Evolutionary conservation across 805 yeast species (phyloP).

Genomic region (Yarrowia divulgata): DNA sequence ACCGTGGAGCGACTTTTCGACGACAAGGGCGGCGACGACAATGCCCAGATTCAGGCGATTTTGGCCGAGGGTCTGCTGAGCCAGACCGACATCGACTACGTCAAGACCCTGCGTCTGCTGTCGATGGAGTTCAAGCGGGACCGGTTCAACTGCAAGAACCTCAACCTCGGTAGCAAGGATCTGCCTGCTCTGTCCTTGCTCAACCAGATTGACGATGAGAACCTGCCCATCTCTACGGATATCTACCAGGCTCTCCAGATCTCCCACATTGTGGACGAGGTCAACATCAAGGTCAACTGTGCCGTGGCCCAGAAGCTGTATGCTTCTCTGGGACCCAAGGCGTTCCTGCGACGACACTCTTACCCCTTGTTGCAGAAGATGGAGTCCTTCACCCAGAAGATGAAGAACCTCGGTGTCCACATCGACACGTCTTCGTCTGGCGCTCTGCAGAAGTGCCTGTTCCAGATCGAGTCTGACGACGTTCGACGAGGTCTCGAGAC

Average conservation of each 20-base stretch:
- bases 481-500: constrained; percentile 80
- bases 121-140: constrained; percentile 75
- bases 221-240: constrained; percentile 72
- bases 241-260: constrained; percentile 59
- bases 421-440: constrained; percentile 79
- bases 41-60: constrained; percentile 22
- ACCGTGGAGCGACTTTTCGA: constrained; percentile 42
- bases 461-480: constrained; percentile 65
- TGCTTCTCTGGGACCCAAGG: constrained; percentile 76
- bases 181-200: constrained; percentile 64
- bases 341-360: constrained; percentile 86
- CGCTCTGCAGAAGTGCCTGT: constrained; percentile 72
- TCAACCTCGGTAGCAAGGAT: constrained; percentile 57
- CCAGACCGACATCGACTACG: constrained; percentile 68
- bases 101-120: constrained; percentile 67
- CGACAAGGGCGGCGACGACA: constrained; percentile 32
- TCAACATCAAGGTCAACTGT: constrained; percentile 78
- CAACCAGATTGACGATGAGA: constrained; percentile 86
- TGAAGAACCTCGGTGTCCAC: constrained; percentile 59
- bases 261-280: constrained; percentile 56
- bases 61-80: constrained; percentile 46
- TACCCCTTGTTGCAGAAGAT: constrained; percentile 83
- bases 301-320: constrained; percentile 84
- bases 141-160: constrained; percentile 54
- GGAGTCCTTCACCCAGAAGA: constrained; percentile 77